Conservation (phyloP, 805 yeast genomes). For the Zygoascus ofunaensis region DNA sequence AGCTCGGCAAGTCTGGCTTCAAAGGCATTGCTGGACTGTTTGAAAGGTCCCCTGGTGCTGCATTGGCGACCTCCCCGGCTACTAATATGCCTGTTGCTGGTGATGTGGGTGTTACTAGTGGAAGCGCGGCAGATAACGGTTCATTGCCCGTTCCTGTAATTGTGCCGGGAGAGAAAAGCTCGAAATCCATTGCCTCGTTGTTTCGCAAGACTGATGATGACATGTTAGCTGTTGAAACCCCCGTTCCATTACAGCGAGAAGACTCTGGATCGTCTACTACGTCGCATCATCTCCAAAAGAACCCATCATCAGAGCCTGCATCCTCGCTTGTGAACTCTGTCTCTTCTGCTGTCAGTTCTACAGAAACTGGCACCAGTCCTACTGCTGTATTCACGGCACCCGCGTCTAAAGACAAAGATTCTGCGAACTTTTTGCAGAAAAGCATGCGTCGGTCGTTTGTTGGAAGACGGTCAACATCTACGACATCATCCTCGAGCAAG, state of each 20-base stretch:
- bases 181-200: slow-evolving; percentile 18
- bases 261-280: background rate
- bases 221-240: slow-evolving; percentile 5
- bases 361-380: slow-evolving; percentile 6
- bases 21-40: slow-evolving; percentile 2
- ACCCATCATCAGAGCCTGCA: background rate
- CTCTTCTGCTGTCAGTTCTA: slow-evolving; percentile 8
- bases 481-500: slow-evolving; percentile 6
- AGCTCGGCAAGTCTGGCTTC: background rate
- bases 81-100: background rate
- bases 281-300: background rate
- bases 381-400: slow-evolving; percentile 4
- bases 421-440: slow-evolving; percentile 16
- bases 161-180: background rate
- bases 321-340: background rate
- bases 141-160: background rate
- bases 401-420: background rate
- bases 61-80: background rate
- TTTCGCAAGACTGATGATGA: slow-evolving; percentile 17
- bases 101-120: background rate
- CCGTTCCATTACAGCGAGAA: background rate
- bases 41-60: slow-evolving; percentile 3
- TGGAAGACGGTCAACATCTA: slow-evolving; percentile 4
- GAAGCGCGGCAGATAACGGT: too few relatives aligned
- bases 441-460: slow-evolving; percentile 17